Evolutionary conservation across 1,284 basidiomycete species (phyloP).

Genomic region (Malassezia globosa): DNA sequence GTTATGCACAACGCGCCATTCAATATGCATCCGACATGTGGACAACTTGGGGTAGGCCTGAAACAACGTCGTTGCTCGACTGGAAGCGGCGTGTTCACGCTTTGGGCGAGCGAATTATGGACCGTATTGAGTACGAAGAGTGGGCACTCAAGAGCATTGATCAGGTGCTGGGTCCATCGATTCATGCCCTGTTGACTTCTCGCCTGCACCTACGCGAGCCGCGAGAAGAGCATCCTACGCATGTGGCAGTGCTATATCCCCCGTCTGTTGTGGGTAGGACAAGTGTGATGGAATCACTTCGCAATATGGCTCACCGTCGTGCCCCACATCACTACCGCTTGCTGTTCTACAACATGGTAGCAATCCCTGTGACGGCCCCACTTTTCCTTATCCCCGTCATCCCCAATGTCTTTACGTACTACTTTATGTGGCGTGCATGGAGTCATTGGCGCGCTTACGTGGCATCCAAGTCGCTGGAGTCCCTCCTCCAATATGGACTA

Average conservation of each 20-base stretch:
- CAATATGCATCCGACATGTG: slow-evolving; percentile 22
- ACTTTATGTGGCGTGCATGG: slow-evolving; percentile 41
- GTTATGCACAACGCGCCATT: slow-evolving; percentile 4
- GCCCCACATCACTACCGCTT: slow-evolving; percentile 33
- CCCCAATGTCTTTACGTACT: slow-evolving; percentile 45
- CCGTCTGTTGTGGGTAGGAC: slow-evolving; percentile 20
- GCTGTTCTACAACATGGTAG: slow-evolving; percentile 31
- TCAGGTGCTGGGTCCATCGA: slow-evolving; percentile 27
- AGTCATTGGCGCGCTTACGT: slow-evolving; percentile 27
- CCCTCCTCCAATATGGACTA: slow-evolving; percentile 22
- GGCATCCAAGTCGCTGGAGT: slow-evolving; percentile 28
- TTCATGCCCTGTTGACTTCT: slow-evolving; percentile 7
- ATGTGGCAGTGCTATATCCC: slow-evolving; percentile 32
- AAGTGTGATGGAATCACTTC: slow-evolving; percentile 24
- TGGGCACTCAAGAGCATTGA: slow-evolving; percentile 45
- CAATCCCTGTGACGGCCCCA: slow-evolving; percentile 39
- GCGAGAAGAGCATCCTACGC: background rate
- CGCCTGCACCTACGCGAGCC: background rate
- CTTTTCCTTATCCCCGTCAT: slow-evolving; percentile 41
- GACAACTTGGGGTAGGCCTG: slow-evolving; percentile 34
- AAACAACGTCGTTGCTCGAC: slow-evolving; percentile 27
- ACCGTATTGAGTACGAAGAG: slow-evolving; percentile 43
- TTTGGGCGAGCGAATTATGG: slow-evolving; percentile 42
- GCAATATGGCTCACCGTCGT: slow-evolving; percentile 22
- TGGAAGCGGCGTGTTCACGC: slow-evolving; percentile 39